Evolutionary conservation across 2,329 filamentous ascomycete genomes (phyloP), one percentile per base, ranked within the genome.

Genomic region (Aureobasidium sp.): DNA sequence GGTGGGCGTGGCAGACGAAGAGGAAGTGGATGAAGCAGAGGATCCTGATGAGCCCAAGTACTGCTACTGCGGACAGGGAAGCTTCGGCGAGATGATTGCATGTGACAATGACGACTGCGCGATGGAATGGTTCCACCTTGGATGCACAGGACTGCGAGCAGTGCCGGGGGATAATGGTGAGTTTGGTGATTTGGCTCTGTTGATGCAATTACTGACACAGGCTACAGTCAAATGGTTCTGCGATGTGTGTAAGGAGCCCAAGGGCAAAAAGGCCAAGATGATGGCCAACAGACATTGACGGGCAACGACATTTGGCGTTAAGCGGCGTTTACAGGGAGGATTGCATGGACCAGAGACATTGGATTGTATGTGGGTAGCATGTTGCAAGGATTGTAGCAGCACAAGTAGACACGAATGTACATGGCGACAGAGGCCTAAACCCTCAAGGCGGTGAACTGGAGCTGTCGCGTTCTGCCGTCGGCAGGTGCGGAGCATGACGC

Each of bases 41-140:
- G 81, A 82, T 66, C 81, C 70, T 0, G 65, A 85, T 69, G 82
- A 84, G 64, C 82, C 82, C 64, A 81, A 83, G 44, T 87, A 87
- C 69, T 87, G 85, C 72, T 85, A 84, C 66, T 87, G 85, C 69
- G 83, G 84, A 54, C 82, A 82, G 65, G 84, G 86, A 40, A 83
- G 80, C 65, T 86, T 85, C 68, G 85, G 85, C 19, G 82, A 85
- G 68, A 87, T 87, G 85, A 82, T 87, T 44, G 85, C 83, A 14
- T 87, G 85, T 68, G 85, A 87, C 70, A 86, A 87, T 69, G 82
- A 85, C 40, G 76, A 79, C 62, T 87, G 85, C 73, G 79, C 81
- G 14, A 81, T 82, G 65, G 84, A 87, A 70, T 87, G 85, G 85
- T 87, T 87, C 72, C 85, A 87, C 76, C 79, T 85, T 71, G 82